Conservation (phyloP, 177 flowering plant species). For the Tripterygium wilfordii region DNA sequence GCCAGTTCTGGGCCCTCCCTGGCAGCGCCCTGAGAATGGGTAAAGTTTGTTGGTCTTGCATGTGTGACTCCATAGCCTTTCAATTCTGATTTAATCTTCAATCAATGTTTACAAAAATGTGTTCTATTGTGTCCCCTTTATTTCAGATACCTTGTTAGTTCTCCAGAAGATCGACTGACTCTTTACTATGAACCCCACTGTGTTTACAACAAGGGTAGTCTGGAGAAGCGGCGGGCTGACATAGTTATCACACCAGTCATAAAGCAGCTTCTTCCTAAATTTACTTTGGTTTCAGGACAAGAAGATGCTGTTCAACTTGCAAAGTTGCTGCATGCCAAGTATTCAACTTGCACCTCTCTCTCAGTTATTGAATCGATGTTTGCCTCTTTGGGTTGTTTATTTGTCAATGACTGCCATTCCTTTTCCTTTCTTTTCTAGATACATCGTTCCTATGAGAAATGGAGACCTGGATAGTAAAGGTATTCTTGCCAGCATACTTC, state of each 20-base stretch:
- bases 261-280: slow-evolving; percentile 74
- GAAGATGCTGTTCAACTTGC: slow-evolving; percentile 93
- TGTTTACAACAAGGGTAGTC: slow-evolving; percentile 48
- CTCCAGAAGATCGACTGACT: slow-evolving; percentile 46
- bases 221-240: slow-evolving; percentile 65
- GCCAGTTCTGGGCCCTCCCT: slow-evolving; percentile 93
- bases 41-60: slow-evolving; percentile 16
- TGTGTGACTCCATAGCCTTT: background rate
- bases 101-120: too few species aligned
- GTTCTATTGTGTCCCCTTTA: background rate
- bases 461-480: slow-evolving; percentile 90
- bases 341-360: slow-evolving; percentile 7
- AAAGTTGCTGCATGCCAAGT: slow-evolving; percentile 77
- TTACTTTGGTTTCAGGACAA: slow-evolving; percentile 91
- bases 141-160: slow-evolving; percentile 59
- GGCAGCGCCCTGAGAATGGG: slow-evolving; percentile 99
- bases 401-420: background rate
- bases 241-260: slow-evolving; percentile 88
- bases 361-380: background rate
- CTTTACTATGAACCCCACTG: slow-evolving; percentile 95
- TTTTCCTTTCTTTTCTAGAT: slow-evolving; percentile 35
- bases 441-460: slow-evolving; percentile 81
- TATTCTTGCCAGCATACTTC: slow-evolving; percentile 56
- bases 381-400: background rate
- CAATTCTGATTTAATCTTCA: too few species aligned